Base-by-base conservation (phyloP, 495 filamentous ascomycete species). In the Durotheca rogersii region DNA sequence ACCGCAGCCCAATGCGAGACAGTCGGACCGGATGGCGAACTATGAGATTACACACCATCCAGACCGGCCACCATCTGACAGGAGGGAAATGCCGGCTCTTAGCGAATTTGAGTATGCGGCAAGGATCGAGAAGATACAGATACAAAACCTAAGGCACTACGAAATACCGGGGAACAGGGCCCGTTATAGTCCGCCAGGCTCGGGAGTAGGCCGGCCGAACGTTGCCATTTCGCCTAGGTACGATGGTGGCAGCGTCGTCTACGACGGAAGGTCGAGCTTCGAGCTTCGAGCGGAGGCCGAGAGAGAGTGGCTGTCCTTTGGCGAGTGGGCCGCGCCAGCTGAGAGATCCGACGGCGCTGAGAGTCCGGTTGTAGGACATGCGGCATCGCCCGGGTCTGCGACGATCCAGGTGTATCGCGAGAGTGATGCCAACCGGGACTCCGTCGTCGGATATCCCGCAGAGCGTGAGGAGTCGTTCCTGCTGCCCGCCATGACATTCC, bases 31-130 rank as follows among this genome's bases (percentile, higher is more conserved):
- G 59, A 27, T 40, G 0, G 29, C 50, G 1, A 53, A 21, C 42
- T 62, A 54, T 27, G 23, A 54, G 39, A 48, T 48, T 18, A 58
- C 47, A 18, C 62, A 65, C 18, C 34, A 21, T 10, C 58, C 62
- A 1, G 62, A 65, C 47, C 51, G 62, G 4, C 61, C 58, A 10
- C 35, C 3, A 2, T 41, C 47, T 11, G 55, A 62, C 25, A 53
- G 42, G 20, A 46, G 55, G 23, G 11, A 16, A 1, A 29, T 19
- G 10, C 30, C 43, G 27, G 11, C 21, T 19, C 43, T 53, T 1
- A 32, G 37, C n/a, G 50, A 53, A n/a, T 16, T 19, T 6, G 50
- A 53, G 18, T 59, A 59, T 12, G 50, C 45, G 5, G 44, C 35
- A 7, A 27, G 30, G 30, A 14, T 59, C 14, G 14, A 41, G 27